Base-by-base conservation (phyloP, 192 early-diverging fungal species). In the Gonapodya sp. region DNA sequence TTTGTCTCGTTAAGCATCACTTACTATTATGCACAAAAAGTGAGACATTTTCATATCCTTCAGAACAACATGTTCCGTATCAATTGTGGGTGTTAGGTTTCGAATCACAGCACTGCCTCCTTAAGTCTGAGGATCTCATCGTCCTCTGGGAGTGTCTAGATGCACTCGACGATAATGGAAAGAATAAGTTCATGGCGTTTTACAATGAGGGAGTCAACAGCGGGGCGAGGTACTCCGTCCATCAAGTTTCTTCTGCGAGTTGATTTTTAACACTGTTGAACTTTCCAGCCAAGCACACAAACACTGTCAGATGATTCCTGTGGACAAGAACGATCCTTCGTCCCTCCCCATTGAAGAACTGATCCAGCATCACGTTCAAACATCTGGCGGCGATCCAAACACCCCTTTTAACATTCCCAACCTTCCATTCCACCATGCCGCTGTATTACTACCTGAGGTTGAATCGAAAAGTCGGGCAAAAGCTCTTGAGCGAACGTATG, bases 291-390 rank as follows among this genome's bases (percentile, higher is more conserved):
- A 86, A 78, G 90, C 89, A 24, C 92, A 93, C 83, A 92, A 92
- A 78, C 92, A 93, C 73, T 32, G 91, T n/a, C 92, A 93, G 85
- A 34, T 92, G 30, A 81, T 93, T 72, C 90, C 90, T 24, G 85
- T 88, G 0, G 80, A 80, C 18, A 77, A 83, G 14, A 35, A 81
- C 79, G 77, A 74, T 83, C n/a, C n/a, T n/a, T 83, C 81, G 35
- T 36, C 34, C 1, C 35, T 80, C 31, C 80, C 80, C 31, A 80
- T 80, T 24, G 80, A 80, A 30, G 80, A 80, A 73, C 72, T 34
- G n/a, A 80, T 77, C 33, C 18, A 34, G 64, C 8, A 64, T 64
- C 24, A 64, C 46, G 8, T 64, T 24, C 8, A 64, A 64, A 16
- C 46, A 16, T 64, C 46, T 24, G 8, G 24, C 46, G 8, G 8